phyloP scores from a whole-genome alignment of 768 basidiomycete species.

The Suillus clintonianus region DNA sequence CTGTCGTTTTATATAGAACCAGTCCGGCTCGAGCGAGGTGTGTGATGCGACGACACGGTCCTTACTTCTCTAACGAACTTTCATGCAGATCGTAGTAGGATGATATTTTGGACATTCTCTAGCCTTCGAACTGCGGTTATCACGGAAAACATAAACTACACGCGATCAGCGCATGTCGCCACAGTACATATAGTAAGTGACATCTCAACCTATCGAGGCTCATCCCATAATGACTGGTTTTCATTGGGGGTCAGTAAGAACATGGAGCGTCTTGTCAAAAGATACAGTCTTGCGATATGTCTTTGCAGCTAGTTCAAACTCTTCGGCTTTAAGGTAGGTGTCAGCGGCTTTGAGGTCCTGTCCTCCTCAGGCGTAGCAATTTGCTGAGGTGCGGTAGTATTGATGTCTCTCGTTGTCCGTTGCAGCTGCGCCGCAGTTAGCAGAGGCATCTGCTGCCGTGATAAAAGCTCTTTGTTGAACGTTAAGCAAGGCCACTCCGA shows the following conservation, averaged over 20 bases:
- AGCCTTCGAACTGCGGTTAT: no score
- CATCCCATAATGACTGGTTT: no score
- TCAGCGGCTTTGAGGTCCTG: constrained; percentile 46
- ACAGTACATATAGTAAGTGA: no score
- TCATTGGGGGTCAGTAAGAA: constrained; percentile 43
- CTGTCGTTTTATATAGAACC: no score
- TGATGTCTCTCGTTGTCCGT: constrained; percentile 29
- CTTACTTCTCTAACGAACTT: no score
- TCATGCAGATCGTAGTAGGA: no score
- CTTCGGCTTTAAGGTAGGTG: constrained; percentile 41
- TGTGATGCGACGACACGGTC: no score
- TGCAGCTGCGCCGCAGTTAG: constrained; percentile 38
- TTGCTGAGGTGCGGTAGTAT: constrained; percentile 47
- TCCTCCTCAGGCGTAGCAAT: constrained; percentile 45
- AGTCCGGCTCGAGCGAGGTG: no score
- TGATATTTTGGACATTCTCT: no score
- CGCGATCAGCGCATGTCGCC: no score
- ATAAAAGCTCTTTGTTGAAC: constrained; percentile 40
- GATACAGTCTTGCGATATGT: constrained; percentile 48
- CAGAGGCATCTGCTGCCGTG: constrained; percentile 52
- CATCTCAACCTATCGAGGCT: no score
- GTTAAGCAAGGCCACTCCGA: constrained; percentile 24
- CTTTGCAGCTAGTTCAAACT: constrained; percentile 46
- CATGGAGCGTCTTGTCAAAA: constrained; percentile 54
- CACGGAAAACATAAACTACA: no score